phyloP scores from a whole-genome alignment of 331 rosid genomes.

The Spiraea crenata region DNA sequence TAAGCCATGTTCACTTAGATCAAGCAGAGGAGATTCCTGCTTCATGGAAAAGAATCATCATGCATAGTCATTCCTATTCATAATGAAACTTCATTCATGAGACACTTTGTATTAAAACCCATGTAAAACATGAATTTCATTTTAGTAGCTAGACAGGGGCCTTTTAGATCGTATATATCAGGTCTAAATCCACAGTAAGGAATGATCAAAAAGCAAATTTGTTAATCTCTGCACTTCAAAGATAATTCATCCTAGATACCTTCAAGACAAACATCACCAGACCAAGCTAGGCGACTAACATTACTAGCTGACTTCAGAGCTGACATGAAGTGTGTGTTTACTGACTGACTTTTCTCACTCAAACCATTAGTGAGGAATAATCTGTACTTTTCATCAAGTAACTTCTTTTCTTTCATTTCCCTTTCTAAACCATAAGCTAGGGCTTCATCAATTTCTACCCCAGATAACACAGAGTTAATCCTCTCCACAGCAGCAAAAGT shows the following conservation, averaged over 20 bases:
- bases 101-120: no score
- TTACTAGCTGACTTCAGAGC: conserved; percentile 74
- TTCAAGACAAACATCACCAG: conserved; percentile 85
- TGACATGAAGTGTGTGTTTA: conserved; percentile 71
- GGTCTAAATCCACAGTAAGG: background rate
- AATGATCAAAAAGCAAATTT: background rate
- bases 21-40: no score
- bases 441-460: conserved; percentile 76
- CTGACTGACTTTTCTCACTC: conserved; percentile 39
- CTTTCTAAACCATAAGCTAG: conserved; percentile 92
- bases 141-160: background rate
- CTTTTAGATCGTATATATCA: background rate
- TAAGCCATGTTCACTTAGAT: no score
- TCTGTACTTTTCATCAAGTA: conserved; percentile 50
- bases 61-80: no score
- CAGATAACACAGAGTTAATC: conserved; percentile 83
- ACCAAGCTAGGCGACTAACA: conserved; percentile 64
- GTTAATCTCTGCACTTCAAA: conserved; percentile 16
- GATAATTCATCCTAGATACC: conserved; percentile 47
- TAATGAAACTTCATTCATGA: no score
- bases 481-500: conserved; percentile 87
- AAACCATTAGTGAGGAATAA: conserved; percentile 47
- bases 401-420: conserved; percentile 67
- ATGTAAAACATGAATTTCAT: background rate
- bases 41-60: no score